phyloP scores from a whole-genome alignment of 2,329 filamentous ascomycete genomes.

The Cyphellophora attinorum region DNA sequence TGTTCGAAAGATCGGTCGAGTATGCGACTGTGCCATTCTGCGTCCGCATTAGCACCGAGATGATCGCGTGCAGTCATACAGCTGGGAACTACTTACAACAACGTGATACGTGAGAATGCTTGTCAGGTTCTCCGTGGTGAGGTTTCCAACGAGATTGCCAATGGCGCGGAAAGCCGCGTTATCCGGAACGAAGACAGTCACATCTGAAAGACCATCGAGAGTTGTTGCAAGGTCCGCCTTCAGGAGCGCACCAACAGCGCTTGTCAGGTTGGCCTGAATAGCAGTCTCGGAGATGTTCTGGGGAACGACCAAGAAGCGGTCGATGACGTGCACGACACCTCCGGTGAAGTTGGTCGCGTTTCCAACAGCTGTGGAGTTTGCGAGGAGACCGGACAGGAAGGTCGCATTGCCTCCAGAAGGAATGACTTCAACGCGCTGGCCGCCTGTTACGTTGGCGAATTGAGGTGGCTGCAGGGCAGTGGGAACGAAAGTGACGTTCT shows the following conservation, averaged over 20 bases:
- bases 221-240: constrained; percentile 22
- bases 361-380: constrained; percentile 38
- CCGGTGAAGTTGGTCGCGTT: constrained; percentile 35
- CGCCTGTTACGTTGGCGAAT: constrained; percentile 50
- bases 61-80: too few relatives aligned
- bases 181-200: constrained; percentile 57
- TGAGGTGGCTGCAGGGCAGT: constrained; percentile 40
- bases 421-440: constrained; percentile 45
- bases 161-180: constrained; percentile 53
- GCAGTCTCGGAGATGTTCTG: constrained; percentile 33
- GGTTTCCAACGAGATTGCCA: constrained; percentile 40
- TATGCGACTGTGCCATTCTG: constrained; percentile 38
- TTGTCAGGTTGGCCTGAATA: constrained; percentile 34
- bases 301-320: constrained; percentile 39
- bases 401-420: constrained; percentile 31
- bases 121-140: constrained; percentile 39
- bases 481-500: constrained; percentile 34
- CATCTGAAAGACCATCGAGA: constrained; percentile 25
- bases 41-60: too few relatives aligned
- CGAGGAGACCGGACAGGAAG: constrained; percentile 44
- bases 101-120: constrained; percentile 57
- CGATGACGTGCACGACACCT: constrained; percentile 46
- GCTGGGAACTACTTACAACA: too few relatives aligned
- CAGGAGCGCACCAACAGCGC: constrained; percentile 37
- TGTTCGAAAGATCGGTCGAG: constrained; percentile 42